Evolutionary conservation across 2,329 filamentous ascomycete species (phyloP), one percentile per base, ranked within the genome.

Genomic region (Colletotrichum phormii): DNA sequence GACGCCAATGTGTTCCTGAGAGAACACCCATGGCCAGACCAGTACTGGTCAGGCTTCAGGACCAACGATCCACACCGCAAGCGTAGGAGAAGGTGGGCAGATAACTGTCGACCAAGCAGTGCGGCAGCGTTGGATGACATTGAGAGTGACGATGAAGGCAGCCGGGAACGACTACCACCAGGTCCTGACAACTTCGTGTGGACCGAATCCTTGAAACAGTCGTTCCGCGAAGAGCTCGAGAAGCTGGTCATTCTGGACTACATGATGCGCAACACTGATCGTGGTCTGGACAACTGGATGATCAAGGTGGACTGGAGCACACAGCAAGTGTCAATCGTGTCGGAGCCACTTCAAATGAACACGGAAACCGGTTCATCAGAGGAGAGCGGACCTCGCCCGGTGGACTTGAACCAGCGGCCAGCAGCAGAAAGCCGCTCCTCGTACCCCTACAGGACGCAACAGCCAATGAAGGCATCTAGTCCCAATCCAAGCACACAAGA

Each of bases 231-330:
- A 82, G 94, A 98, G 83, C 88, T 99, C 60, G 97, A 99, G 84
- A 98, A 98, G 82, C 87, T 99, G 8, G 97, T 99, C 26, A 97
- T 99, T 78, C 83, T 99, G 76, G 97, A 99, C 83, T 99, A 99
- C 81, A 97, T 99, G 75, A 99, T 99, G 97, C 91, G 97, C 71
- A 99, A 99, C 80, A 99, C 97, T 1, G 97, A 99, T 81, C 90
- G 97, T 83, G 97, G 97, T 1, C 86, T 98, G 69, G 97, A 99
- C 81, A 99, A 99, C 78, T 99, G 97, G 97, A 99, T 99, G 97
- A 95, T 99, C 80, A 97, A 95, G 82, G 94, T 99, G 37, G 95
- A 99, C 81, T 94, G 92, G 88, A 90, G 95, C 77, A 91, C 89
- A 3, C 91, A 97, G 78, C 90, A 93, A 78, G 96, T 97, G 13